Percentiles rank a stretch among this genome's conserved stretches.
Conservation (phyloP, 306 rosid genomes). For the Abrus precatorius region DNA sequence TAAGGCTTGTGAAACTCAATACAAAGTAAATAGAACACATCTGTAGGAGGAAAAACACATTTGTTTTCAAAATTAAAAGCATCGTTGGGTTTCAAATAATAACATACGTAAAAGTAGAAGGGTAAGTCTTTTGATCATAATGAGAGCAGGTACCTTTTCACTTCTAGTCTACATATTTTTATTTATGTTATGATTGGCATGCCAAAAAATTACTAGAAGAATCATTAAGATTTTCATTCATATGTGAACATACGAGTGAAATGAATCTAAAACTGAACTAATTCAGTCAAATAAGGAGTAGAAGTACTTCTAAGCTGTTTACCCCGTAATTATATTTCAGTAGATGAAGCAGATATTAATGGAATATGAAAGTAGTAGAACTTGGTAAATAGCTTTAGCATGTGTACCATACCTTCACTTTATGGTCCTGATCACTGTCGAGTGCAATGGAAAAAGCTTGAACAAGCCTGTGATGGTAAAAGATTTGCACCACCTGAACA, state of each 20-base stretch:
- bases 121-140: slow-evolving; percentile 19
- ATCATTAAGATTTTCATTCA: too few species aligned
- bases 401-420: slow-evolving; percentile 50
- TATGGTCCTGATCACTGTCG: slow-evolving; percentile 40
- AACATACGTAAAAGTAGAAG: not conserved
- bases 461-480: slow-evolving; percentile 52
- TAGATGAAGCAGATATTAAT: not conserved
- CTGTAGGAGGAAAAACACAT: not conserved
- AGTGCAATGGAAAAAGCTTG: slow-evolving; percentile 54
- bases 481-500: slow-evolving; percentile 49
- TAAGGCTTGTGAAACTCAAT: not conserved
- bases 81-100: not conserved
- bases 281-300: slow-evolving; percentile 8
- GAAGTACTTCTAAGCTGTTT: not conserved
- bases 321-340: slow-evolving; percentile 8
- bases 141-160: not conserved
- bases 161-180: not conserved
- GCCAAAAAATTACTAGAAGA: not conserved
- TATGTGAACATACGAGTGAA: not conserved
- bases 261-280: slow-evolving; percentile 23
- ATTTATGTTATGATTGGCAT: slow-evolving; percentile 5
- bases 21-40: not conserved
- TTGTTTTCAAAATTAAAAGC: slow-evolving; percentile 1
- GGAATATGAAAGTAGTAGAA: not conserved
- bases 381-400: not conserved